Evolutionary conservation across 2,329 filamentous ascomycete genomes (phyloP).

Genomic region (Talaromyces sp.): DNA sequence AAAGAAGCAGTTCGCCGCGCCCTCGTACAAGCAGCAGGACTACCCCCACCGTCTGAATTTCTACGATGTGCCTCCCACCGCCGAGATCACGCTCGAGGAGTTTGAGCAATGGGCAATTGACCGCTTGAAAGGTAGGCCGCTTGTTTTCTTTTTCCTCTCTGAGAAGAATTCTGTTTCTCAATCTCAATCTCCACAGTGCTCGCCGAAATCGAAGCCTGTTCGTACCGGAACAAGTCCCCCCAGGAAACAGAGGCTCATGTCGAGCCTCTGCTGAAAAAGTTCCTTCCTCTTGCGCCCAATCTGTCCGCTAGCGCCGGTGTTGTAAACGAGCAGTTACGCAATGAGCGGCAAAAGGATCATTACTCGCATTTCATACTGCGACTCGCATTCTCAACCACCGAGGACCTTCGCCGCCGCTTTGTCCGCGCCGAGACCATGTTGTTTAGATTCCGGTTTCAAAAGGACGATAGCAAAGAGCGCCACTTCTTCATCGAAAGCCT

Average conservation of each 20-base stretch:
- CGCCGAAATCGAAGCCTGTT: slow-evolving; percentile 73
- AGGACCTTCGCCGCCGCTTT: slow-evolving; percentile 84
- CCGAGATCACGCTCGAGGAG: slow-evolving; percentile 91
- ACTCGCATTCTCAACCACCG: slow-evolving; percentile 85
- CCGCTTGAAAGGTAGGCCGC: slow-evolving; percentile 63
- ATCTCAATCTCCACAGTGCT: slow-evolving; percentile 25
- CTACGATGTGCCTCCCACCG: slow-evolving; percentile 80
- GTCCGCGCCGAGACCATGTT: slow-evolving; percentile 81
- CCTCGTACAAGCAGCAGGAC: slow-evolving; percentile 69
- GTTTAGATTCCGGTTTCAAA: slow-evolving; percentile 75
- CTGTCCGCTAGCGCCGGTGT: slow-evolving; percentile 55
- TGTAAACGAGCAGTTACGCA: slow-evolving; percentile 50
- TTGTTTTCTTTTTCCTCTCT: not conserved
- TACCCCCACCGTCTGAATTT: slow-evolving; percentile 90
- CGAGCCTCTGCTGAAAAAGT: slow-evolving; percentile 80
- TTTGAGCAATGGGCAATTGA: slow-evolving; percentile 99
- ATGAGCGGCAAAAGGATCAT: slow-evolving; percentile 88
- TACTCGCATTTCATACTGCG: slow-evolving; percentile 97
- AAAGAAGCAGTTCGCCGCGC: slow-evolving; percentile 79
- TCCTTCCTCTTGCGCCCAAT: slow-evolving; percentile 74
- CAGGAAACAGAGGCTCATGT: slow-evolving; percentile 80
- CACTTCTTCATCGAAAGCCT: slow-evolving; percentile 71
- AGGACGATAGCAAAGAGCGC: slow-evolving; percentile 70
- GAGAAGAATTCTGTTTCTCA: slow-evolving; percentile 1
- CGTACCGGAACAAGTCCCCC: slow-evolving; percentile 84